Conservation (phyloP, 768 basidiomycete genomes). For the Pleurotus pulmonarius region DNA sequence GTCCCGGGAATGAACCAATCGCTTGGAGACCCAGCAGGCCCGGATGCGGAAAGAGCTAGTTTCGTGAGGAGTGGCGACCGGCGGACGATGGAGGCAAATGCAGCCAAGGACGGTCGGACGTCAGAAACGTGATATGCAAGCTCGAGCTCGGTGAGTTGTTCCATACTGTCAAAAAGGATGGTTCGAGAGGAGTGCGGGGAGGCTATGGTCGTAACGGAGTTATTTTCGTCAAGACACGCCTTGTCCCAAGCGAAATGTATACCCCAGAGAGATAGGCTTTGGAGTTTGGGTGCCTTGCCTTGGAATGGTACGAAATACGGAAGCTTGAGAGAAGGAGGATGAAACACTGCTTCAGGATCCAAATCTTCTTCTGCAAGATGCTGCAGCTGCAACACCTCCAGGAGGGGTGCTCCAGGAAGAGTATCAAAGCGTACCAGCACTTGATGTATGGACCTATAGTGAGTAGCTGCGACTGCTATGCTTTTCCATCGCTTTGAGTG, state of each 20-base stretch:
- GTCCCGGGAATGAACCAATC: slow-evolving; percentile 30
- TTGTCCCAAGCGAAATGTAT: slow-evolving; percentile 66
- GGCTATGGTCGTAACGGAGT: neutral
- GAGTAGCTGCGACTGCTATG: slow-evolving; percentile 41
- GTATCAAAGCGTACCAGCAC: slow-evolving; percentile 39
- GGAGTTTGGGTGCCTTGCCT: slow-evolving; percentile 50
- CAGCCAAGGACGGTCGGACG: slow-evolving; percentile 56
- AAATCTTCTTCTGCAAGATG: slow-evolving; percentile 44
- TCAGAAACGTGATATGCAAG: slow-evolving; percentile 60
- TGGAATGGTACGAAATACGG: slow-evolving; percentile 45
- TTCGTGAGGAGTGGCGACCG: slow-evolving; percentile 49
- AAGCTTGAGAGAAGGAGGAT: slow-evolving; percentile 33
- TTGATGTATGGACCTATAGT: slow-evolving; percentile 43
- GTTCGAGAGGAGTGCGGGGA: slow-evolving; percentile 22
- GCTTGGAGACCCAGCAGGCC: slow-evolving; percentile 41
- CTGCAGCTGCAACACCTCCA: slow-evolving; percentile 54
- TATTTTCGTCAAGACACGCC: neutral
- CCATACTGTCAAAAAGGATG: slow-evolving; percentile 32
- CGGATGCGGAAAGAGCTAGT: slow-evolving; percentile 54
- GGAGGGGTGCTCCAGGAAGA: slow-evolving; percentile 45
- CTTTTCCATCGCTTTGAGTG: slow-evolving; percentile 51
- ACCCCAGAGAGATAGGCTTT: slow-evolving; percentile 54
- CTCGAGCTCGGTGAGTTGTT: slow-evolving; percentile 43
- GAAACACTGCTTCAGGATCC: slow-evolving; percentile 37
- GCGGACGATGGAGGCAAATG: slow-evolving; percentile 49